Percentiles rank a stretch among this genome's conserved stretches.
phyloP scores from a whole-genome alignment of 371 early-diverging fungal species.

The Mortierella sp. region DNA sequence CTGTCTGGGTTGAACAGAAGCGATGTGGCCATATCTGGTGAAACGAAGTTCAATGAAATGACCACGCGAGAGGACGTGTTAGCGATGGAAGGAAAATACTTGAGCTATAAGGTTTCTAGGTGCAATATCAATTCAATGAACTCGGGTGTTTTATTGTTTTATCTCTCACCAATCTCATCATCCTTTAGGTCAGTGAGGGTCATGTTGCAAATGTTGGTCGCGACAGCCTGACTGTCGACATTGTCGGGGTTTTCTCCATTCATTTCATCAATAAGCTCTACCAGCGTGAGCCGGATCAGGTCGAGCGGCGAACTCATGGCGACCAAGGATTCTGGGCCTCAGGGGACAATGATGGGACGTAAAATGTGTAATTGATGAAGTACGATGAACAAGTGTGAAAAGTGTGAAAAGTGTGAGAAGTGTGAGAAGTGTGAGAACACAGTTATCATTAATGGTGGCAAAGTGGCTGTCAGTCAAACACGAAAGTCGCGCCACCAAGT shows the following conservation, averaged over 20 bases:
- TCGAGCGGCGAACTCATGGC: conserved; percentile 50
- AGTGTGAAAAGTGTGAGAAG: not conserved
- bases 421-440: not conserved
- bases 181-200: conserved; percentile 36
- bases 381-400: not conserved
- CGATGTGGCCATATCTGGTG: conserved; percentile 49
- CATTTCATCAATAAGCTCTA: conserved; percentile 54
- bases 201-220: conserved; percentile 51
- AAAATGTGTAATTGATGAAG: not conserved
- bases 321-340: not conserved
- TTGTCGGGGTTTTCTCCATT: conserved; percentile 38
- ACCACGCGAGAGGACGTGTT: not conserved
- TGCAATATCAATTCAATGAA: not conserved
- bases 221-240: conserved; percentile 50
- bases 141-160: not conserved
- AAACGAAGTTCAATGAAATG: not conserved
- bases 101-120: not conserved
- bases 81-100: too few relatives aligned
- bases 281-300: conserved; percentile 51
- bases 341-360: not conserved
- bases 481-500: not conserved
- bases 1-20: conserved; percentile 39
- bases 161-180: conserved; percentile 38
- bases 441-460: not conserved
- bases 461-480: not conserved